Conservation (phyloP, 2,329 filamentous ascomycete species). For the Endoconidiophora polonica region DNA sequence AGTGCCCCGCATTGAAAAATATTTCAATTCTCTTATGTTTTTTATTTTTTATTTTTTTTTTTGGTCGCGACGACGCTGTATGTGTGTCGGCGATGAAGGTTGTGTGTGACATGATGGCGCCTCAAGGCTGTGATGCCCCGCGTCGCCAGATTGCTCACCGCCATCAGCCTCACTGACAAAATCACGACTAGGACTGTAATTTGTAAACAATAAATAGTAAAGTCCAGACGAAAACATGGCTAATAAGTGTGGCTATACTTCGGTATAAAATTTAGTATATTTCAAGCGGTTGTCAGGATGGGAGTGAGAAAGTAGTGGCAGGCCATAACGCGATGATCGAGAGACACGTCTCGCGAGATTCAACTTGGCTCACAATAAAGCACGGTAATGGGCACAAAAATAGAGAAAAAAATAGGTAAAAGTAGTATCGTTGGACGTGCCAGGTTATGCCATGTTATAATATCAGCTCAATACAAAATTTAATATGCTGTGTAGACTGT, state of each 20-base stretch:
- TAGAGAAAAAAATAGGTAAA: no score
- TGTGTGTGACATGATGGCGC: not conserved
- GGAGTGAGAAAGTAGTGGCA: not conserved
- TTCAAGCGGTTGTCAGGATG: no score
- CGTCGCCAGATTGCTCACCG: not conserved
- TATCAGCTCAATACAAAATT: not conserved
- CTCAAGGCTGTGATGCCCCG: not conserved
- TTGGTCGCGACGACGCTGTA: not conserved
- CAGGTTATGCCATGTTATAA: no score
- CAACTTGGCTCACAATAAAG: not conserved
- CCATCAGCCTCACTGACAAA: constrained; percentile 1
- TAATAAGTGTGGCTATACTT: no score
- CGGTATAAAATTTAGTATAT: no score
- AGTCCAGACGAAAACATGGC: no score
- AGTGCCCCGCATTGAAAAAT: no score
- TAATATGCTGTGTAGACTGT: not conserved
- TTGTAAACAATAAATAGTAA: not conserved
- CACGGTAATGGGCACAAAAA: not conserved
- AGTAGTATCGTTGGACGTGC: no score
- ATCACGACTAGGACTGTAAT: not conserved
- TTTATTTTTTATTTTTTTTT: no score
- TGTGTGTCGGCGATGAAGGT: not conserved
- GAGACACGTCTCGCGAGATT: not conserved
- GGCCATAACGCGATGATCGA: not conserved
- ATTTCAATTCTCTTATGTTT: no score